These are phyloP conservation scores for Candida ovalis DNA, from an alignment of 805 yeast species.

Conservation along the genomic window DNA sequence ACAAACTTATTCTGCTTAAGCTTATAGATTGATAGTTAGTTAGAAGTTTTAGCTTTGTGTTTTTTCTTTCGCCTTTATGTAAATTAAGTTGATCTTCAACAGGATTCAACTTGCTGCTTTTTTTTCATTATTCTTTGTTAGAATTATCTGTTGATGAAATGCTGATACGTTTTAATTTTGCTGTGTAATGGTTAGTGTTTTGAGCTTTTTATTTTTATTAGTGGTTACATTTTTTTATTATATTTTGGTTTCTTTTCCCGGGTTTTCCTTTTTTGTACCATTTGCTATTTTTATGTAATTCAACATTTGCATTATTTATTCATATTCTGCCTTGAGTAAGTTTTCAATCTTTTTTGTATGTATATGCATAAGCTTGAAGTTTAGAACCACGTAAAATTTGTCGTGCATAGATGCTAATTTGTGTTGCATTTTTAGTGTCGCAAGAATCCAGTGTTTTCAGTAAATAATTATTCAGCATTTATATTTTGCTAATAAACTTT, in stretches of 20 bases:
- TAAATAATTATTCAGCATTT: neutral
- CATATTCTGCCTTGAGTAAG: too few species aligned
- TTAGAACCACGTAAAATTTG: too few species aligned
- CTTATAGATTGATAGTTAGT: neutral
- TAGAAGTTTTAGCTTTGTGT: neutral
- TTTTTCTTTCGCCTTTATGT: neutral
- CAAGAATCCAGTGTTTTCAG: neutral
- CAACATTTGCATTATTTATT: conserved; percentile 10
- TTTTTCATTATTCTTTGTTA: neutral
- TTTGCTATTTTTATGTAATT: conserved; percentile 4
- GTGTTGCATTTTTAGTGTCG: neutral
- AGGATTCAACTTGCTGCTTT: neutral
- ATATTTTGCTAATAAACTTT: neutral
- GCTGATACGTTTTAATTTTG: neutral
- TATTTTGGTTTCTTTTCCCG: neutral
- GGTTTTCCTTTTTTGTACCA: neutral
- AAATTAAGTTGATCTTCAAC: conserved; percentile 1
- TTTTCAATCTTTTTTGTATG: neutral
- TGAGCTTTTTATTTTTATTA: too few species aligned
- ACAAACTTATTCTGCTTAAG: conserved; percentile 38
- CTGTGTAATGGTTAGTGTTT: neutral
- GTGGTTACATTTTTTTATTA: neutral
- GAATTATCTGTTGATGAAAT: neutral
- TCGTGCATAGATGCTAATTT: neutral
- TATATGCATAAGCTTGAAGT: neutral